Conservation (phyloP, 805 yeast species). For the Metschnikowia cerradonensis region DNA sequence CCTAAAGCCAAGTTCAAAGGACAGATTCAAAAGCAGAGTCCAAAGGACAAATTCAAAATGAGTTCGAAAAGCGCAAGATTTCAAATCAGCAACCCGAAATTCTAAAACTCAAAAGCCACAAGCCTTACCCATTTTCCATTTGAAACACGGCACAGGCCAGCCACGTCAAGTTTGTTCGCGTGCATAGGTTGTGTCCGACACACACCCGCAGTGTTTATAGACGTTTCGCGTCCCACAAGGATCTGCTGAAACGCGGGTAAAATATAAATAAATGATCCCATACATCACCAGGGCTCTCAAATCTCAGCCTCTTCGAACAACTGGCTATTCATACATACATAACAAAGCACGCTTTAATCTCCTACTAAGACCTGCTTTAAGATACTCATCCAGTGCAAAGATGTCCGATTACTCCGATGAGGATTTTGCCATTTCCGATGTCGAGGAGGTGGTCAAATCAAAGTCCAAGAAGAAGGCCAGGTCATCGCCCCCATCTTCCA, state of each 20-base stretch:
- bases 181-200: neutral
- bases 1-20: no score
- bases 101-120: no score
- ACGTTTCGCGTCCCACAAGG: conserved; percentile 2
- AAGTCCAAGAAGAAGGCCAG: conserved; percentile 9
- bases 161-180: neutral
- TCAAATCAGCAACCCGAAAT: no score
- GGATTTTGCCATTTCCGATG: conserved; percentile 7
- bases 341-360: neutral
- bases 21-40: no score
- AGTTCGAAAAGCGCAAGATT: no score
- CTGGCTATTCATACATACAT: neutral
- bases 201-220: neutral
- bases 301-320: neutral
- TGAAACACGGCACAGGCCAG: no score
- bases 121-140: no score
- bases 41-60: no score
- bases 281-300: neutral
- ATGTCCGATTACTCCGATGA: conserved; percentile 15
- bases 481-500: conserved; percentile 15
- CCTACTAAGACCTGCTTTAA: neutral
- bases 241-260: conserved; percentile 3
- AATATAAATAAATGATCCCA: neutral
- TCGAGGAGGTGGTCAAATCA: conserved; percentile 9
- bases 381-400: neutral